Conservation (phyloP, 2,329 filamentous ascomycete genomes). For the Xylaria sp. region DNA sequence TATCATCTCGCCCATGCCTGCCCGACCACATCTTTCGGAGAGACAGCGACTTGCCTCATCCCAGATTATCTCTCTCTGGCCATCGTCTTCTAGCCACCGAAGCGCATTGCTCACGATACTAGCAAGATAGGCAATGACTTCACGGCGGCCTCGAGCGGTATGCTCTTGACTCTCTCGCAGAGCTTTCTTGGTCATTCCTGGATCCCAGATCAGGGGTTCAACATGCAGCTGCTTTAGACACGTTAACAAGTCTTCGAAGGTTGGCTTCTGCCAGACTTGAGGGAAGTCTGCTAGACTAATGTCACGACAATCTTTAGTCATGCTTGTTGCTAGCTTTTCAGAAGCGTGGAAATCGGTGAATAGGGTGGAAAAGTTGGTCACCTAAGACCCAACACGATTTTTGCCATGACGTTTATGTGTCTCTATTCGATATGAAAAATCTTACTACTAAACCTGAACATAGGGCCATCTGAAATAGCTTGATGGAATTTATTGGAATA, state of each 20-base stretch:
- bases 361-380: not conserved
- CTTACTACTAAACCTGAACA: not conserved
- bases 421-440: not conserved
- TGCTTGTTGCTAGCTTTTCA: conserved; percentile 7
- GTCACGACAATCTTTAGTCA: conserved; percentile 37
- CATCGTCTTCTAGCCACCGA: conserved; percentile 71
- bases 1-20: conserved; percentile 65
- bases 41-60: conserved; percentile 78
- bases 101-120: conserved; percentile 71
- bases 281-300: conserved; percentile 67
- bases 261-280: conserved; percentile 80
- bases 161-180: conserved; percentile 50
- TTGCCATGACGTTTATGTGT: not conserved
- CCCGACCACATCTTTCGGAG: conserved; percentile 83
- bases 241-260: conserved; percentile 65
- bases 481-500: not conserved
- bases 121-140: conserved; percentile 70
- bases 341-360: not conserved
- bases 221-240: conserved; percentile 71
- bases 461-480: not conserved
- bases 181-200: conserved; percentile 49
- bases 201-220: conserved; percentile 72
- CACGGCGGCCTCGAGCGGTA: conserved; percentile 52
- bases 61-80: conserved; percentile 73
- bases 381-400: conserved; percentile 7